A percentile compares a stretch with the other conserved stretches of the same genome.
These are phyloP conservation scores for Serendipita indica DNA, from an alignment of 768 basidiomycete species.

Conservation along the genomic window DNA sequence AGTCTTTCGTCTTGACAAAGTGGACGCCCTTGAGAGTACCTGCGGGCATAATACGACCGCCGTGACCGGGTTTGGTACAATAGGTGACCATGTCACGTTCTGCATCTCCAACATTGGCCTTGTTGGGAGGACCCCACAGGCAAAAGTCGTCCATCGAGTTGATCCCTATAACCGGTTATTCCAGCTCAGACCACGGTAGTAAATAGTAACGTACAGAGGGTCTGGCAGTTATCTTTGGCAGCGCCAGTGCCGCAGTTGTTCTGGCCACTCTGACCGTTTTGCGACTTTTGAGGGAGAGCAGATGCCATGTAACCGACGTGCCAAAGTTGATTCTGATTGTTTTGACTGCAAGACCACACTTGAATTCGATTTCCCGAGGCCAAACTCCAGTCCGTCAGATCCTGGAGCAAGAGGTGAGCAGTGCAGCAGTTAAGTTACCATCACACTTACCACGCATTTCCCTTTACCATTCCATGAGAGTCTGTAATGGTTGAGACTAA, in stretches of 20 bases:
- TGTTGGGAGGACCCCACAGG: constrained; percentile 14
- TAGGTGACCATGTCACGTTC: constrained; percentile 21
- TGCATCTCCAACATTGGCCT: constrained; percentile 16
- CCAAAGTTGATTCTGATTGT: constrained; percentile 36
- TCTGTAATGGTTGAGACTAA: neutral
- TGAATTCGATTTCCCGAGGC: constrained; percentile 25
- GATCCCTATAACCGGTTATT: neutral
- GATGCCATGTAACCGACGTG: constrained; percentile 33
- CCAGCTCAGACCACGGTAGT: neutral
- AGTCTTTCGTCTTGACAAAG: constrained; percentile 15
- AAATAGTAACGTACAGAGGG: constrained; percentile 16
- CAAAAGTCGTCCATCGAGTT: constrained; percentile 14
- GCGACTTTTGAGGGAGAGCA: constrained; percentile 25
- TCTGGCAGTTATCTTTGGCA: constrained; percentile 52
- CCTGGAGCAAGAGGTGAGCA: constrained; percentile 15
- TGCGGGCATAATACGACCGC: constrained; percentile 17
- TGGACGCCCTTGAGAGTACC: constrained; percentile 17
- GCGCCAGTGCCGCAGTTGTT: constrained; percentile 48
- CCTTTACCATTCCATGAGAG: neutral
- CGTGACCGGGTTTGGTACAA: constrained; percentile 22
- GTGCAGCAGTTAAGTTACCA: neutral
- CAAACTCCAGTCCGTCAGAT: constrained; percentile 30
- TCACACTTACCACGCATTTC: constrained; percentile 2
- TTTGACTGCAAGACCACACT: constrained; percentile 27
- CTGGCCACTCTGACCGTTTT: constrained; percentile 47